These are phyloP conservation scores for Rhododendron griersonianum DNA, from an alignment of 148 eudicot species.

Conservation along the genomic window DNA sequence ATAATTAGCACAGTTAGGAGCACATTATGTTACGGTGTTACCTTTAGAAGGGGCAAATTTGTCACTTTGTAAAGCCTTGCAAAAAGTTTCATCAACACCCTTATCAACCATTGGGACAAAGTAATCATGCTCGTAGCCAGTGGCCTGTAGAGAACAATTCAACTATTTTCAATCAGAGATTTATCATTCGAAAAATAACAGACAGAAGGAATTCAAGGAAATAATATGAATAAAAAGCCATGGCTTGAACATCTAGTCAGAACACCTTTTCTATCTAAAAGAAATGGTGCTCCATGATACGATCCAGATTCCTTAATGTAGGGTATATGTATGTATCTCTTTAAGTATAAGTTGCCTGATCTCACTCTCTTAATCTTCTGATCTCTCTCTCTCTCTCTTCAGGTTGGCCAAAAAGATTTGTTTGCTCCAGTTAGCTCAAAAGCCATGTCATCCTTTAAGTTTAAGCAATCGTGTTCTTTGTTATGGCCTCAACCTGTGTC, in stretches of 20 bases:
- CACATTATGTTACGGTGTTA: neutral
- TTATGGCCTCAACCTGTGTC: neutral
- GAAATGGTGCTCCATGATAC: too few species aligned
- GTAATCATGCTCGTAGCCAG: neutral
- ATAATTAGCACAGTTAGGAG: neutral
- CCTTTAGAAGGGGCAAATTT: constrained; percentile 26
- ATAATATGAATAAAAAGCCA: neutral
- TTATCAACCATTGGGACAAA: constrained; percentile 35
- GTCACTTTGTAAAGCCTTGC: constrained; percentile 19
- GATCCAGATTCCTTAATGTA: too few species aligned
- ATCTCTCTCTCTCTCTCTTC: too few species aligned
- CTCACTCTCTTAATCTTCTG: too few species aligned
- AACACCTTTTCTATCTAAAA: too few species aligned
- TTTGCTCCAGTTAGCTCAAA: neutral
- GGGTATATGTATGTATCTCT: too few species aligned
- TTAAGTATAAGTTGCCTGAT: neutral
- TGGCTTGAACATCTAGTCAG: neutral
- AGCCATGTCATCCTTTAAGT: neutral
- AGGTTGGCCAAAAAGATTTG: neutral
- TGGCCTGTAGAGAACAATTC: constrained; percentile 3
- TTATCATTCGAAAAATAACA: neutral
- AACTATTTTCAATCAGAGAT: neutral
- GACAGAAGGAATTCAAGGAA: neutral
- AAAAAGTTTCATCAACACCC: constrained; percentile 24
- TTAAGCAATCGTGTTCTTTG: neutral